Base-by-base conservation (phyloP, 2,329 filamentous ascomycete species). In the Paracoccidioides brasiliensis region DNA sequence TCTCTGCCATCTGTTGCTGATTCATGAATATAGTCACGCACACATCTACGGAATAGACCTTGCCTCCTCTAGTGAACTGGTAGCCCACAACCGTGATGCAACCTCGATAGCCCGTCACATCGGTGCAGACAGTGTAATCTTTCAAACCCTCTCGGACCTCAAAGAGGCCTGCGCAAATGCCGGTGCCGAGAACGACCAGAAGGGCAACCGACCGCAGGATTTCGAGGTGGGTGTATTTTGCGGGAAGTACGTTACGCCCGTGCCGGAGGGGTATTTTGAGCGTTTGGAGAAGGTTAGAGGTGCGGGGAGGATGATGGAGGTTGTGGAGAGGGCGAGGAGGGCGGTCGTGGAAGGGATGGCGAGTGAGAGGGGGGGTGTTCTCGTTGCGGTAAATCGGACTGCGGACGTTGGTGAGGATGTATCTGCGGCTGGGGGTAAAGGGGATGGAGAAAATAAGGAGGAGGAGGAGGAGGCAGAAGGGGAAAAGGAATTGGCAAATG, bases 181-280 rank as follows among this genome's bases (percentile, higher is more conserved):
- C 83, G 22, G 22, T 22, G 22, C 82, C 4, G 63, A 64, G 78
- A 82, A 52, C 73, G 79, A 55, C 72, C 79, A 58, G 73, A 75
- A 38, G 68, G 80, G 63, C 22, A 22, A 22, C 22, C 22, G 22
- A 76, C 73, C 72, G 4, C 63, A 80, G 60, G 76, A 84, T 55
- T 96, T 96, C 62, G 91, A 97, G 67, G 83, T 94, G 2, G 90
- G 91, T 54, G 90, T 96, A 7, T 96, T 97, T 74, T 89, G 84
- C 66, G 91, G 91, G 48, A 82, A 83, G 60, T 96, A 96, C 70
- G 78, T 88, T 58, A 96, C 91, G 0, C 82, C 82, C 0, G 86
- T 96, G 1, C 80, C 85, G 1, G 79, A 83, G 5, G 83, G 80
- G 41, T 96, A 96, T 72, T 93, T 96, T 62, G 82, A 88, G 61